Conservation (phyloP, 768 basidiomycete genomes). For the Gymnopilus dilepis region DNA sequence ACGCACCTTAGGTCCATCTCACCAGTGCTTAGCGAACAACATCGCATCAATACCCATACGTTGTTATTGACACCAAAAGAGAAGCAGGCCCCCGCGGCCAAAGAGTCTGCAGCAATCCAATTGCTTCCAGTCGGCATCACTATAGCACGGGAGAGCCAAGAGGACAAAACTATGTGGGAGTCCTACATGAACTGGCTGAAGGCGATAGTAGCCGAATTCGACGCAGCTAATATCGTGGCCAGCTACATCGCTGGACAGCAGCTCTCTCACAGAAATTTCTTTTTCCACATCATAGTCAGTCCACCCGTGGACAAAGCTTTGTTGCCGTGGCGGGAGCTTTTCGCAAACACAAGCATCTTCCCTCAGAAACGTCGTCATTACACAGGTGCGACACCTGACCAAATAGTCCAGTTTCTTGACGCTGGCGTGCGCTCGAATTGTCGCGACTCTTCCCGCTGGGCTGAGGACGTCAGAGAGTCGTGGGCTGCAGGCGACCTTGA, state of each 20-base stretch:
- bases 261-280: background rate
- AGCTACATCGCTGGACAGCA: background rate
- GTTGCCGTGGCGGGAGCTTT: background rate
- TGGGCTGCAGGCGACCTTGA: background rate
- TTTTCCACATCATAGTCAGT: background rate
- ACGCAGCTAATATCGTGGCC: background rate
- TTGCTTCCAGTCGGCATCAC: too few species aligned
- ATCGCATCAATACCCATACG: background rate
- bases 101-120: too few species aligned
- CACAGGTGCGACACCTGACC: too few species aligned
- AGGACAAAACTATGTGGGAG: background rate
- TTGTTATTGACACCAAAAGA: too few species aligned
- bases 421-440: background rate
- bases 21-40: background rate
- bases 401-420: background rate
- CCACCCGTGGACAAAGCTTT: background rate
- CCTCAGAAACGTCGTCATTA: background rate
- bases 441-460: background rate
- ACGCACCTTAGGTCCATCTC: slow-evolving; percentile 6
- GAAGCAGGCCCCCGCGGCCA: too few species aligned
- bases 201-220: background rate
- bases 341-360: background rate
- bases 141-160: too few species aligned
- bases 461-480: background rate
- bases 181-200: background rate